Percentiles rank a stretch among this genome's conserved stretches.
These are phyloP conservation scores for Xanthoconium stramineum DNA, from an alignment of 768 basidiomycete genomes.

Conservation along the genomic window DNA sequence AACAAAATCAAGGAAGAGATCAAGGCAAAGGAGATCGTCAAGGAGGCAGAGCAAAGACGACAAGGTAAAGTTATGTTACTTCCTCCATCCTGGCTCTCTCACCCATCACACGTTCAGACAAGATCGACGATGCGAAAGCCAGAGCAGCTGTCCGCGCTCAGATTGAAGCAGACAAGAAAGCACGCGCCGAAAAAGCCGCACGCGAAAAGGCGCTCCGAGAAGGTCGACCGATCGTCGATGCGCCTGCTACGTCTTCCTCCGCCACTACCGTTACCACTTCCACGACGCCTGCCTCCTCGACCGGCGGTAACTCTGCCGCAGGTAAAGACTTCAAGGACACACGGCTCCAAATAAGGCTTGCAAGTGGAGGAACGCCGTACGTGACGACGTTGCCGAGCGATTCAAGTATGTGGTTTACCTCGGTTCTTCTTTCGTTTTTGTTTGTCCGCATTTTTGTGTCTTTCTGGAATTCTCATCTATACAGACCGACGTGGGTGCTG, in stretches of 20 bases:
- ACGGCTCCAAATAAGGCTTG: constrained; percentile 84
- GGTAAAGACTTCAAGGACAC: constrained; percentile 85
- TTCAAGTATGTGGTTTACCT: constrained; percentile 49
- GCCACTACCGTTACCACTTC: not conserved
- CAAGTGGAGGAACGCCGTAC: constrained; percentile 73
- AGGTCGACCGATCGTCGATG: constrained; percentile 49
- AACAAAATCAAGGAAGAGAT: constrained; percentile 71
- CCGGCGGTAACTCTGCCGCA: constrained; percentile 34
- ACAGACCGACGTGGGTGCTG: not conserved
- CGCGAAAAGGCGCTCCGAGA: constrained; percentile 90
- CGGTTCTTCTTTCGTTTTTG: not conserved
- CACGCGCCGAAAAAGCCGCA: constrained; percentile 83
- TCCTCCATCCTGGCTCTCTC: not conserved
- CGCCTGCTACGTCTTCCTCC: constrained; percentile 24
- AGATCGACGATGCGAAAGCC: constrained; percentile 84
- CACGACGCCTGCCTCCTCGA: constrained; percentile 29
- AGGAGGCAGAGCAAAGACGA: constrained; percentile 80
- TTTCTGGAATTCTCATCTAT: no score
- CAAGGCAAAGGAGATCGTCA: constrained; percentile 71
- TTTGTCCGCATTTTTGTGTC: no score
- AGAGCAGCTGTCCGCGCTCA: constrained; percentile 86
- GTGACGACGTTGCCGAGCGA: constrained; percentile 81
- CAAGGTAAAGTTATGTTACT: constrained; percentile 50
- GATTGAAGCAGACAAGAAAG: constrained; percentile 91
- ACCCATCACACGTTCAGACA: constrained; percentile 52